Conservation (phyloP, 768 basidiomycete species). For the Suillus subalutaceus region DNA sequence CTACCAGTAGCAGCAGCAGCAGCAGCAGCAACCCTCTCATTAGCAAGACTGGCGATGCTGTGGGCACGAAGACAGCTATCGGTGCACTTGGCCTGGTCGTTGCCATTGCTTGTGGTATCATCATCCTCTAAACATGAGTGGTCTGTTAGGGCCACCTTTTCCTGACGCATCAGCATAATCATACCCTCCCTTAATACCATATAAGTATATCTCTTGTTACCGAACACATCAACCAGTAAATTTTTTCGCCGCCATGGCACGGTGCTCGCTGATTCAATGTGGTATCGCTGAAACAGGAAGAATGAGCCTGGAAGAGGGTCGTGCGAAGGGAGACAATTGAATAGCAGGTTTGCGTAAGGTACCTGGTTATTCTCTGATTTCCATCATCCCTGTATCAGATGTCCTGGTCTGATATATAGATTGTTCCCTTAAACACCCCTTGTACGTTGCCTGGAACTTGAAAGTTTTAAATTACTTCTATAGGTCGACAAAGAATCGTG, state of each 20-base stretch:
- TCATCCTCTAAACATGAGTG: constrained; percentile 16
- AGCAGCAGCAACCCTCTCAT: constrained; percentile 9
- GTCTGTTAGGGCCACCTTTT: background rate
- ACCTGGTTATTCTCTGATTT: background rate
- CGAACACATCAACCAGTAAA: background rate
- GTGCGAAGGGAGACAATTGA: background rate
- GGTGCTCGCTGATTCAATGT: background rate
- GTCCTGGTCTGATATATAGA: background rate
- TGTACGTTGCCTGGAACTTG: background rate
- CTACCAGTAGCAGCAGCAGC: background rate
- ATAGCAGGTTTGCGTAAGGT: background rate
- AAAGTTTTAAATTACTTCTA: background rate
- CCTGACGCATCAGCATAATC: background rate
- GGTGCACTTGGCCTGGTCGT: constrained; percentile 11
- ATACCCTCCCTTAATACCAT: background rate
- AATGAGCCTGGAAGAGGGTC: background rate
- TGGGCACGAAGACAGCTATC: constrained; percentile 12
- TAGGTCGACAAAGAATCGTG: background rate
- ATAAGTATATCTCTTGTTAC: background rate
- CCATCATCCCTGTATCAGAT: background rate
- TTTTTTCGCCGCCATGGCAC: background rate
- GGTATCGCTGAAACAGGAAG: background rate
- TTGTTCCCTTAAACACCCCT: background rate
- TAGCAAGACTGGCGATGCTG: background rate
- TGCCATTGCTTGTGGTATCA: constrained; percentile 16